phyloP scores from a whole-genome alignment of 2,329 filamentous ascomycete genomes.

The Monilinia vaccinii-corymbosi region DNA sequence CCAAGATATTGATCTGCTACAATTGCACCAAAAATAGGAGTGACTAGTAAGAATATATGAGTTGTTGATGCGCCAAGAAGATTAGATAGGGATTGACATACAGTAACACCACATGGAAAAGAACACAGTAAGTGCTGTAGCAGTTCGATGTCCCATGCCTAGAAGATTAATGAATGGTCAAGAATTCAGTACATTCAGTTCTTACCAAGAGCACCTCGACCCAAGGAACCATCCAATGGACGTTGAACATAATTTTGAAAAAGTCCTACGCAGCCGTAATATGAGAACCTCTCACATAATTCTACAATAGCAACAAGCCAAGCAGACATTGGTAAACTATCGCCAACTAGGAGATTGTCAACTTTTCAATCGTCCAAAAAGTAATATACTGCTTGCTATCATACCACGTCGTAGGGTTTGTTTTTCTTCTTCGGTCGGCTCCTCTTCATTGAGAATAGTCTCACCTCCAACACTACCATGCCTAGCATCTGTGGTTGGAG shows the following conservation, averaged over 20 bases:
- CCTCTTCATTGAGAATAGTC: neutral
- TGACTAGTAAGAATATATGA: conserved; percentile 9
- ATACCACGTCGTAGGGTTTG: neutral
- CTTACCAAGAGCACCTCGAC: conserved; percentile 36
- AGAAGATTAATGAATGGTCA: neutral
- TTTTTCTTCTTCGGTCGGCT: neutral
- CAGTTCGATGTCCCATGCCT: conserved; percentile 44
- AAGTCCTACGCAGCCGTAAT: conserved; percentile 53
- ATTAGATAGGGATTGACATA: conserved; percentile 17
- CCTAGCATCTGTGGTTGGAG: neutral
- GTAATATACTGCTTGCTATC: neutral
- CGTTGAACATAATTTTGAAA: conserved; percentile 54
- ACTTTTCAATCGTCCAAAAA: neutral
- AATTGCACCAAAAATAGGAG: conserved; percentile 35
- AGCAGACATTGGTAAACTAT: conserved; percentile 5
- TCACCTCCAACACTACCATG: neutral
- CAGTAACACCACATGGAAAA: conserved; percentile 44
- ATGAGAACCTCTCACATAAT: conserved; percentile 38
- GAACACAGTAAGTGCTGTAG: conserved; percentile 42
- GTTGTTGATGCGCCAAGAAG: neutral
- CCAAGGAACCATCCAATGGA: conserved; percentile 23
- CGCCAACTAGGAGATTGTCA: conserved; percentile 1
- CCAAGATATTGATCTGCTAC: conserved; percentile 48
- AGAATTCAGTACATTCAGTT: neutral
- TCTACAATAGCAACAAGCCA: conserved; percentile 8